Conservation (phyloP, 1,284 basidiomycete species). For the Coniferiporia sulphurascens region DNA sequence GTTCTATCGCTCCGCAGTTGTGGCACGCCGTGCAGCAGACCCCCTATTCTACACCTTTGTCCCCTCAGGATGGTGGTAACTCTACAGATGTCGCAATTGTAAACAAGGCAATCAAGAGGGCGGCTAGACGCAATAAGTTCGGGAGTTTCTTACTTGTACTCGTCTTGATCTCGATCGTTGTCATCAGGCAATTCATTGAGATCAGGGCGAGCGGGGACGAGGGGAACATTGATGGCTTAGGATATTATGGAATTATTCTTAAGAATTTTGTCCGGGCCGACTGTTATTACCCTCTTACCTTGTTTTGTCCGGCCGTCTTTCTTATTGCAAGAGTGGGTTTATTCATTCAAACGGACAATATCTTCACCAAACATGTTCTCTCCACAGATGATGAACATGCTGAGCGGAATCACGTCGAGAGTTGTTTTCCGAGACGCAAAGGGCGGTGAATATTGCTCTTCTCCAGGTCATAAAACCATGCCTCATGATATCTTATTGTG, state of each 20-base stretch:
- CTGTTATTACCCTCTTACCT: not conserved
- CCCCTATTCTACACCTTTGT: not conserved
- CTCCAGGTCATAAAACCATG: not conserved
- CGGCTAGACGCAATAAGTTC: not conserved
- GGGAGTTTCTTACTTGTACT: not conserved
- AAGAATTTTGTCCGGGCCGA: not conserved
- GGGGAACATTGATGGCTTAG: not conserved
- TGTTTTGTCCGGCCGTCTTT: not conserved
- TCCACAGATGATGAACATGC: not conserved
- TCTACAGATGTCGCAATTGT: not conserved
- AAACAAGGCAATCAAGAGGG: too few relatives aligned
- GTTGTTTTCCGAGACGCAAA: not conserved
- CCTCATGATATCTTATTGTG: not conserved
- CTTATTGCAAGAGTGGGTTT: slow-evolving; percentile 1
- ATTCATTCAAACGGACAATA: not conserved
- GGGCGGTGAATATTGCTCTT: not conserved
- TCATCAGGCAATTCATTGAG: not conserved
- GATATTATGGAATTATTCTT: not conserved
- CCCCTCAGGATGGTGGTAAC: not conserved
- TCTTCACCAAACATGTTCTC: not conserved
- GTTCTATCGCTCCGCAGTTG: not conserved
- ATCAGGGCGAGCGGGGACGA: not conserved
- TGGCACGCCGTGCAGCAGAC: slow-evolving; percentile 9
- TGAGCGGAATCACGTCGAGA: not conserved
- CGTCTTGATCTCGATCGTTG: not conserved